Evolutionary conservation across 495 filamentous ascomycete genomes (phyloP).

Genomic region (Penicillium subrubescens): DNA sequence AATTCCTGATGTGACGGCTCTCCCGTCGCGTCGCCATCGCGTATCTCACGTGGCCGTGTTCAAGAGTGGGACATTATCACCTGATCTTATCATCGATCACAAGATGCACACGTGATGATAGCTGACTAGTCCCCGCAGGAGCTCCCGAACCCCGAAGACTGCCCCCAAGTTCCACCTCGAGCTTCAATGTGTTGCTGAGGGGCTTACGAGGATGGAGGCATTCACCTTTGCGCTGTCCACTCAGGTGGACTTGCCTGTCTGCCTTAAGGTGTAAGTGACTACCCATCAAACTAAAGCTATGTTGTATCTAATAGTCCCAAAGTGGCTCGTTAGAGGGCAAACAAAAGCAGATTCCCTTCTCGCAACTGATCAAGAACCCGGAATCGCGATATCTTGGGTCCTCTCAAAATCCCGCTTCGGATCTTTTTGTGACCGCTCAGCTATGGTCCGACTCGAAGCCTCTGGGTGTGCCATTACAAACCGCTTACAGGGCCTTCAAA

Average conservation of each 20-base stretch:
- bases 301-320: conserved; percentile 17
- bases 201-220: conserved; percentile 69
- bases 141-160: conserved; percentile 3
- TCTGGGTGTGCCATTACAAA: conserved; percentile 87
- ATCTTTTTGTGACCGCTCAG: conserved; percentile 90
- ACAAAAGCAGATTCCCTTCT: conserved; percentile 75
- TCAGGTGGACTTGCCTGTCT: conserved; percentile 72
- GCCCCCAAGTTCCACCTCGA: background rate
- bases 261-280: conserved; percentile 74
- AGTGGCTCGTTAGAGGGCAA: conserved; percentile 88
- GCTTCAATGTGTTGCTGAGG: conserved; percentile 6
- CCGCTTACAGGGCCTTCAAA: conserved; percentile 87
- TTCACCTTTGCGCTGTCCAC: conserved; percentile 92
- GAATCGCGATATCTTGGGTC: conserved; percentile 86
- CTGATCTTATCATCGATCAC: background rate
- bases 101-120: conserved; percentile 19
- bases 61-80: background rate
- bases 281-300: background rate
- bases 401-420: conserved; percentile 70
- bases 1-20: background rate
- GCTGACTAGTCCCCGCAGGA: conserved; percentile 19
- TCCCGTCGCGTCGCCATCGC: conserved; percentile 8
- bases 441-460: conserved; percentile 97
- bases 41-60: background rate
- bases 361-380: conserved; percentile 72